Conservation (phyloP, 768 basidiomycete species). For the Agrocybe pediades region DNA sequence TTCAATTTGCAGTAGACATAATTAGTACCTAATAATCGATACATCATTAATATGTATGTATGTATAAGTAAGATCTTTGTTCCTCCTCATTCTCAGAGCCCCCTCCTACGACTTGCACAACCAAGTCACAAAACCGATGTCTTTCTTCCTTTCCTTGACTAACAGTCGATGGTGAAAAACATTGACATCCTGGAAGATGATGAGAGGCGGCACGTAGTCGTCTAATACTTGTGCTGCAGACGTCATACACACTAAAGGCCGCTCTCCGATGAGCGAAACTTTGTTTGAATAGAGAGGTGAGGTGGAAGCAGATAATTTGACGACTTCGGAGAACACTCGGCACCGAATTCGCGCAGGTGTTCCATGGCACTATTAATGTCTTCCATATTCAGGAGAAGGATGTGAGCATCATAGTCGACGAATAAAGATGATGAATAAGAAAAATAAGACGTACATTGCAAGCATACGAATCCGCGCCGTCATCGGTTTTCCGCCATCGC, state of each 20-base stretch:
- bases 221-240: slow-evolving; percentile 64
- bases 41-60: no score
- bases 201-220: slow-evolving; percentile 76
- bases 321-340: slow-evolving; percentile 61
- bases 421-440: no score
- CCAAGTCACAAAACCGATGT: slow-evolving; percentile 73
- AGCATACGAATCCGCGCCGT: no score
- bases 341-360: slow-evolving; percentile 62
- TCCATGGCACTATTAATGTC: slow-evolving; percentile 54
- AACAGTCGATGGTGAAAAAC: slow-evolving; percentile 75
- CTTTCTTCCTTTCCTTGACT: slow-evolving; percentile 37
- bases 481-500: no score
- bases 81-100: slow-evolving; percentile 62
- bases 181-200: slow-evolving; percentile 79
- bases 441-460: no score
- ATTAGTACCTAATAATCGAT: no score
- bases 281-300: slow-evolving; percentile 58
- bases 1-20: no score
- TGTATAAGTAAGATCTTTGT: no score
- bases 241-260: slow-evolving; percentile 74
- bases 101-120: slow-evolving; percentile 73
- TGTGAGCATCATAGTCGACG: no score
- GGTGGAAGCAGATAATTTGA: slow-evolving; percentile 45
- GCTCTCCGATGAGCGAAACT: slow-evolving; percentile 50
- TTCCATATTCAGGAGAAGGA: slow-evolving; percentile 40